A percentile compares a stretch with the other conserved stretches of the same genome.
Conservation (phyloP, 768 basidiomycete species). For the Galerina marginata region DNA sequence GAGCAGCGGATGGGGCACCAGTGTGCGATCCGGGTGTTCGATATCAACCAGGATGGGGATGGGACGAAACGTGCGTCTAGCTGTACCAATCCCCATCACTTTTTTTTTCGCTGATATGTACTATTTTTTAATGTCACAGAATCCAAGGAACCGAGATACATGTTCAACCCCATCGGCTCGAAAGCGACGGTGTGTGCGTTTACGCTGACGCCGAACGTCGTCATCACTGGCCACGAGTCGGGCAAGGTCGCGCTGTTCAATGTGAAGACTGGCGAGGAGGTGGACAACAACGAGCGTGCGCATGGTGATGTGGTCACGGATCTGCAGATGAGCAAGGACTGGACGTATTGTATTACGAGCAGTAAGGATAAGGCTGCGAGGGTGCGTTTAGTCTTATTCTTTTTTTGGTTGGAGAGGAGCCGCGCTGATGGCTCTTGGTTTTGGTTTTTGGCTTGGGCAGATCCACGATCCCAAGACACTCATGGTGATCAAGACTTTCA, state of each 20-base stretch:
- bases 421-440: not conserved
- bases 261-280: constrained; percentile 83
- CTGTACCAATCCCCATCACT: not conserved
- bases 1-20: constrained; percentile 96
- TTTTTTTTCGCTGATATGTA: not conserved
- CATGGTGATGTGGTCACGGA: constrained; percentile 91
- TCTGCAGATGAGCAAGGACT: constrained; percentile 87
- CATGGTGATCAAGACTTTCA: constrained; percentile 89
- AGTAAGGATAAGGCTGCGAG: constrained; percentile 97
- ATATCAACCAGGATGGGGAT: constrained; percentile 84
- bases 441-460: constrained; percentile 34
- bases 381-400: constrained; percentile 49
- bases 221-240: constrained; percentile 96
- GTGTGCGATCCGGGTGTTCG: constrained; percentile 89
- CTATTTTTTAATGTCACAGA: constrained; percentile 52
- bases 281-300: constrained; percentile 82
- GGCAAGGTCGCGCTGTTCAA: constrained; percentile 95
- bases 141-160: constrained; percentile 69
- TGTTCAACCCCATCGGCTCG: constrained; percentile 89
- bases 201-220: constrained; percentile 73
- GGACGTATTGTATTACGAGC: constrained; percentile 94
- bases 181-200: constrained; percentile 98
- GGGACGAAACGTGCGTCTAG: constrained; percentile 75
- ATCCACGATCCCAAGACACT: constrained; percentile 91
- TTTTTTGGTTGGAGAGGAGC: not conserved